These are phyloP conservation scores for Fusarium zealandicum DNA, from an alignment of 2,329 filamentous ascomycete species.

Conservation along the genomic window DNA sequence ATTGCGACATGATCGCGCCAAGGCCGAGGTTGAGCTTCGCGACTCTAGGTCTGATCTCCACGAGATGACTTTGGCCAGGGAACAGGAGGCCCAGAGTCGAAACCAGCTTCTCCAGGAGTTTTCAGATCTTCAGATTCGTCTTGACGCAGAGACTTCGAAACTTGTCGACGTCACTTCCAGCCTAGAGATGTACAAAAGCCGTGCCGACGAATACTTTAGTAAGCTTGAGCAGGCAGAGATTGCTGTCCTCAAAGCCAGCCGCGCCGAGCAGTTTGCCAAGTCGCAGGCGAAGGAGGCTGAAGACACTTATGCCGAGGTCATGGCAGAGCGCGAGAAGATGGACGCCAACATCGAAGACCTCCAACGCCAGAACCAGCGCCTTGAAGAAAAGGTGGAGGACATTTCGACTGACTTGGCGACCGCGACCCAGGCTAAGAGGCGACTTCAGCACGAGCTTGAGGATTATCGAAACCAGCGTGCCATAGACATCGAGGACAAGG, in stretches of 20 bases:
- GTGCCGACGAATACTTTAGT: slow-evolving; percentile 95
- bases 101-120: slow-evolving; percentile 91
- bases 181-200: slow-evolving; percentile 86
- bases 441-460: slow-evolving; percentile 95
- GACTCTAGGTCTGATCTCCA: slow-evolving; percentile 84
- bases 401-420: slow-evolving; percentile 87
- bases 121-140: slow-evolving; percentile 88
- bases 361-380: slow-evolving; percentile 85
- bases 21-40: slow-evolving; percentile 84
- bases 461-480: slow-evolving; percentile 95
- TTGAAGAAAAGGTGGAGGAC: slow-evolving; percentile 92
- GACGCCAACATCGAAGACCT: slow-evolving; percentile 87
- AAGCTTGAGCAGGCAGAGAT: slow-evolving; percentile 98
- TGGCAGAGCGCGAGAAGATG: slow-evolving; percentile 91
- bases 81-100: slow-evolving; percentile 88
- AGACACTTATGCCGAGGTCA: slow-evolving; percentile 86
- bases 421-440: slow-evolving; percentile 87
- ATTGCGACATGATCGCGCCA: slow-evolving; percentile 80
- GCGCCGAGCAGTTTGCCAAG: slow-evolving; percentile 94
- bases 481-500: slow-evolving; percentile 96
- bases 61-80: slow-evolving; percentile 78
- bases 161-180: slow-evolving; percentile 84
- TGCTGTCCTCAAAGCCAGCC: slow-evolving; percentile 86
- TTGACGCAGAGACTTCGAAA: slow-evolving; percentile 88
- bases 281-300: slow-evolving; percentile 89